A percentile compares a stretch with the other conserved stretches of the same genome.
phyloP scores from a whole-genome alignment of 1,284 basidiomycete genomes.

The Coriolopsis trogii region DNA sequence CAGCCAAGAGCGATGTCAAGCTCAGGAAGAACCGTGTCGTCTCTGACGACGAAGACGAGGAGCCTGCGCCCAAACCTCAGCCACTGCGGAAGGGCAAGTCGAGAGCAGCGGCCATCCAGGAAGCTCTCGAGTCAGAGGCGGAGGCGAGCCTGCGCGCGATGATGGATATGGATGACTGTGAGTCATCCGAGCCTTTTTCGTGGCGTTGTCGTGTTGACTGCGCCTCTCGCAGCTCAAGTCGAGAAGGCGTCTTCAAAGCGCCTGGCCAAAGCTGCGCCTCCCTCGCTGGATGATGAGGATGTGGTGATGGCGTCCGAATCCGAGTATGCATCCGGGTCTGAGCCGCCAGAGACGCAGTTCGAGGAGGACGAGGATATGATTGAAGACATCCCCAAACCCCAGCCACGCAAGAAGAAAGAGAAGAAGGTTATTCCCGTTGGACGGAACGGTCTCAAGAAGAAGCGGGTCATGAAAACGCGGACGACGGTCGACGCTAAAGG shows the following conservation, averaged over 20 bases:
- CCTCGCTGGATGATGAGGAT: conserved; percentile 19
- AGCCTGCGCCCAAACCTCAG: conserved; percentile 26
- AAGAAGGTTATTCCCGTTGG: conserved; percentile 71
- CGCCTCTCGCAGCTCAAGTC: conserved; percentile 14
- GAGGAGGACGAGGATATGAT: conserved; percentile 32
- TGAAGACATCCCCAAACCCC: conserved; percentile 44
- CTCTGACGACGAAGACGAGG: conserved; percentile 61
- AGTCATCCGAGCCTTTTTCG: conserved; percentile 10
- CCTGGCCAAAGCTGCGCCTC: neutral
- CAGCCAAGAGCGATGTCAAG: conserved; percentile 11
- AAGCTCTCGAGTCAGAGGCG: conserved; percentile 30
- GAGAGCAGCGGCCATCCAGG: conserved; percentile 34
- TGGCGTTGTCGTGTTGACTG: neutral
- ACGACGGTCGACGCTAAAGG: conserved; percentile 63
- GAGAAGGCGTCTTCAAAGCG: conserved; percentile 19
- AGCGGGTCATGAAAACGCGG: conserved; percentile 60
- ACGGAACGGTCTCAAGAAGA: conserved; percentile 73
- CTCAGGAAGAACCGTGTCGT: conserved; percentile 51
- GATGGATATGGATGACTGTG: conserved; percentile 80
- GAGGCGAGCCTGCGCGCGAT: conserved; percentile 56
- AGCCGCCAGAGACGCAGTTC: conserved; percentile 18
- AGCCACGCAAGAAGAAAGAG: conserved; percentile 53
- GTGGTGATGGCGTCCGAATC: conserved; percentile 46
- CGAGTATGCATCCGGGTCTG: conserved; percentile 5
- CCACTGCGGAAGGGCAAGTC: conserved; percentile 32